Evolutionary conservation across 345 rosid genomes (phyloP).

Genomic region (Melaleuca quinquenervia): DNA sequence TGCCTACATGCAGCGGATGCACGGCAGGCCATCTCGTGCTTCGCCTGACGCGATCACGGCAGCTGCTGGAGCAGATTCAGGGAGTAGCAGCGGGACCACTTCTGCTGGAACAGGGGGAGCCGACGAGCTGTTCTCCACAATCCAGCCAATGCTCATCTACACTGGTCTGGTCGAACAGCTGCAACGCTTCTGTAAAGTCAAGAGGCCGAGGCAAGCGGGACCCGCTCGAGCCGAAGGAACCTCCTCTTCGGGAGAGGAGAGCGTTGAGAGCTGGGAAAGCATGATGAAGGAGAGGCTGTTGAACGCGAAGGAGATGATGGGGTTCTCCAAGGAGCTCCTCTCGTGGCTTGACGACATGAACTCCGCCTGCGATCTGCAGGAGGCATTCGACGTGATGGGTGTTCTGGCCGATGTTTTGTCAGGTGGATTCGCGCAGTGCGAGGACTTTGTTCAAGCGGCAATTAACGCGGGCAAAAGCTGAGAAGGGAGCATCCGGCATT

Average conservation of each 20-base stretch:
- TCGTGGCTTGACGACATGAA: constrained; percentile 81
- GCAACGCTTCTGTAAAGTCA: constrained; percentile 67
- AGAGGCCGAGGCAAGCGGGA: constrained; percentile 16
- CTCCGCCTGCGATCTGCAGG: constrained; percentile 66
- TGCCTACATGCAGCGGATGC: constrained; percentile 82
- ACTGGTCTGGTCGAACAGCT: constrained; percentile 89
- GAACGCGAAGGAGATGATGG: constrained; percentile 72
- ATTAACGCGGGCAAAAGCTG: constrained; percentile 52
- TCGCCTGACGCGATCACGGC: background rate
- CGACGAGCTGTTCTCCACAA: constrained; percentile 53
- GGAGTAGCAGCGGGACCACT: constrained; percentile 23
- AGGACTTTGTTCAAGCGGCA: constrained; percentile 71
- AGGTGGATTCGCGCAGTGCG: constrained; percentile 49
- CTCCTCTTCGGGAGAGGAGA: constrained; percentile 20
- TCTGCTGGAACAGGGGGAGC: constrained; percentile 21
- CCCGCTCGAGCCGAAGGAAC: constrained; percentile 30
- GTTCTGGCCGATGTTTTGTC: constrained; percentile 67
- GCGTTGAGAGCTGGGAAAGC: constrained; percentile 68
- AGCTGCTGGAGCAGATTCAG: constrained; percentile 25
- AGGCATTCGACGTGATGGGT: constrained; percentile 80
- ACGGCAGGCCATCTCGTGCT: constrained; percentile 41
- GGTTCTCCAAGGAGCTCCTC: constrained; percentile 72
- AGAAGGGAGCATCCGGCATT: background rate
- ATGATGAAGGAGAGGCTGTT: constrained; percentile 64
- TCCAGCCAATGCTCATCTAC: constrained; percentile 80